Conservation (phyloP, 208 protist species). For the Leishmania guyanensis region DNA sequence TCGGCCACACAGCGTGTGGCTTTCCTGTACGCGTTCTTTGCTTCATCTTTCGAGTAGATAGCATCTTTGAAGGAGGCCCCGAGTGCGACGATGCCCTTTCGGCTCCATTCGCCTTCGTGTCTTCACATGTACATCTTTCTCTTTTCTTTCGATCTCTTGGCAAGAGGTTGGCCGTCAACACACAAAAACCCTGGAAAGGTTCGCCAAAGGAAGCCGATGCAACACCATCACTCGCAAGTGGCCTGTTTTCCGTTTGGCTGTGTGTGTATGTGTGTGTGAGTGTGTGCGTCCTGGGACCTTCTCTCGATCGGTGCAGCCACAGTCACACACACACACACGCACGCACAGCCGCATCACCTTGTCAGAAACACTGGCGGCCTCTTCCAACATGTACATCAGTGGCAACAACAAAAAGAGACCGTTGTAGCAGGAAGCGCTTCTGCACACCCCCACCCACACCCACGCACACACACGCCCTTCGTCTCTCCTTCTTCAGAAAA, state of each 20-base stretch:
- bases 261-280: not conserved
- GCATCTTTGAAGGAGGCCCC: not conserved
- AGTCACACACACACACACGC: not conserved
- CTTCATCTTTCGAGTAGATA: not conserved
- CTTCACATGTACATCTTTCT: not conserved
- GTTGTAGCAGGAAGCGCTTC: not conserved
- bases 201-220: not conserved
- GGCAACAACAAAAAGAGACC: constrained; percentile 1
- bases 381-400: not conserved
- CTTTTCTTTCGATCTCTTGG: not conserved
- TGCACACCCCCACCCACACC: no score
- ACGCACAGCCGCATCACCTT: not conserved
- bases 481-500: constrained; percentile 3
- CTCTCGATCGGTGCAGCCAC: not conserved
- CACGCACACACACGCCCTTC: not conserved
- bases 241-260: not conserved
- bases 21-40: not conserved
- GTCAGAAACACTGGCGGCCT: no score
- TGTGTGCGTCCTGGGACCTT: no score
- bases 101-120: no score
- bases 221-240: not conserved
- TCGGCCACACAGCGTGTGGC: not conserved
- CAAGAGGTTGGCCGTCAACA: not conserved
- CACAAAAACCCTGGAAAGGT: not conserved
- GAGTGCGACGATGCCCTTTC: not conserved